A percentile compares a stretch with the other conserved stretches of the same genome.
Conservation (phyloP, 2,329 filamentous ascomycete genomes). For the Lachnellula willkommii region DNA sequence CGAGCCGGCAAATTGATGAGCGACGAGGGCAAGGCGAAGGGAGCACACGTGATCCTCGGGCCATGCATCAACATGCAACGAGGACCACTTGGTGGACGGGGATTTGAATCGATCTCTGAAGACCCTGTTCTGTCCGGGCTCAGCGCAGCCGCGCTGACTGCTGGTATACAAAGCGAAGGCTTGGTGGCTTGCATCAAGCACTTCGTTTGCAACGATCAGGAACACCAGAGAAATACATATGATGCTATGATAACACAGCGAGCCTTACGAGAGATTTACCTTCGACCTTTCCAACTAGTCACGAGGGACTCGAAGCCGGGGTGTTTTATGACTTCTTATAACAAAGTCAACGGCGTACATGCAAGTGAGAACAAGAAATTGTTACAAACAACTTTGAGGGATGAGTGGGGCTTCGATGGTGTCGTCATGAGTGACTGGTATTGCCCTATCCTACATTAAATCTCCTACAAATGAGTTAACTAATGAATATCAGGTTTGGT, state of each 20-base stretch:
- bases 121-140: slow-evolving; percentile 43
- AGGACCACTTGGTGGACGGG: slow-evolving; percentile 43
- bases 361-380: slow-evolving; percentile 38
- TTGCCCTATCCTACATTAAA: slow-evolving; percentile 10
- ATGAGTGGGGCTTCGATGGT: slow-evolving; percentile 42
- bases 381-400: slow-evolving; percentile 36
- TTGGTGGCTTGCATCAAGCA: slow-evolving; percentile 43
- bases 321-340: slow-evolving; percentile 44
- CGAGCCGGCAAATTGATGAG: slow-evolving; percentile 62
- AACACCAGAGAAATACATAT: slow-evolving; percentile 34
- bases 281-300: slow-evolving; percentile 42
- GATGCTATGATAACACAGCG: slow-evolving; percentile 35
- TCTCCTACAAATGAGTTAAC: not conserved
- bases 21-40: slow-evolving; percentile 61
- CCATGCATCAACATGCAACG: slow-evolving; percentile 51
- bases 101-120: slow-evolving; percentile 44
- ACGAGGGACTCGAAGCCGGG: slow-evolving; percentile 38
- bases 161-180: slow-evolving; percentile 39
- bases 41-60: slow-evolving; percentile 65
- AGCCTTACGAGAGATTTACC: slow-evolving; percentile 40
- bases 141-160: slow-evolving; percentile 39
- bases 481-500: slow-evolving; percentile 33
- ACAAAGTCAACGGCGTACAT: slow-evolving; percentile 42
- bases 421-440: slow-evolving; percentile 45
- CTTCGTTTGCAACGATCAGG: slow-evolving; percentile 42